Percentiles rank a stretch among this genome's conserved stretches.
These are phyloP conservation scores for Rhexocercosporidium sp. DNA, from an alignment of 2,329 filamentous ascomycete species.

Conservation along the genomic window DNA sequence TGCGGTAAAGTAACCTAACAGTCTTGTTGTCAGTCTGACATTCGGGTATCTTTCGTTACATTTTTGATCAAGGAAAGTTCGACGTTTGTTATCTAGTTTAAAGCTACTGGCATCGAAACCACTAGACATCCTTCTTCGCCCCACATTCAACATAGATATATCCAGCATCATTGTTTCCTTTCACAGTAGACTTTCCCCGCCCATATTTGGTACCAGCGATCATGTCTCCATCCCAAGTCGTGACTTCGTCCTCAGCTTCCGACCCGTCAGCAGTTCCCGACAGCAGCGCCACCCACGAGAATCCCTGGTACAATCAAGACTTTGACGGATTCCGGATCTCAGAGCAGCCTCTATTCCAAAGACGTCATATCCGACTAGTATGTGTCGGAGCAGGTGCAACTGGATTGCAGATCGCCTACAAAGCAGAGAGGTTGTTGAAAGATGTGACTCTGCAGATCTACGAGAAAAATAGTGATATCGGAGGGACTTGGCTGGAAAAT, in stretches of 20 bases:
- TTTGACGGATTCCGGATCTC: conserved; percentile 29
- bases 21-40: background rate
- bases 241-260: conserved; percentile 22
- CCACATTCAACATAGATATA: background rate
- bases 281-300: conserved; percentile 21
- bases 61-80: too few species aligned
- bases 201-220: background rate
- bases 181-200: background rate
- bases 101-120: too few species aligned
- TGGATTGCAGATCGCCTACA: conserved; percentile 53
- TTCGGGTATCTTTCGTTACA: too few species aligned
- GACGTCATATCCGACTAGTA: conserved; percentile 37
- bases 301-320: conserved; percentile 33
- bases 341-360: conserved; percentile 25
- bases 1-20: background rate
- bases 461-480: conserved; percentile 47
- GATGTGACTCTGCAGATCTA: conserved; percentile 38
- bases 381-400: conserved; percentile 55
- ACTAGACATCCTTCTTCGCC: too few species aligned
- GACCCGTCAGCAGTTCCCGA: conserved; percentile 22
- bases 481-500: conserved; percentile 61
- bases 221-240: conserved; percentile 1
- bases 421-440: conserved; percentile 46
- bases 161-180: background rate
- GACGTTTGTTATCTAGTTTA: too few species aligned